Evolutionary conservation across 2,329 filamentous ascomycete genomes (phyloP).

Genomic region (Monilinia fructicola): DNA sequence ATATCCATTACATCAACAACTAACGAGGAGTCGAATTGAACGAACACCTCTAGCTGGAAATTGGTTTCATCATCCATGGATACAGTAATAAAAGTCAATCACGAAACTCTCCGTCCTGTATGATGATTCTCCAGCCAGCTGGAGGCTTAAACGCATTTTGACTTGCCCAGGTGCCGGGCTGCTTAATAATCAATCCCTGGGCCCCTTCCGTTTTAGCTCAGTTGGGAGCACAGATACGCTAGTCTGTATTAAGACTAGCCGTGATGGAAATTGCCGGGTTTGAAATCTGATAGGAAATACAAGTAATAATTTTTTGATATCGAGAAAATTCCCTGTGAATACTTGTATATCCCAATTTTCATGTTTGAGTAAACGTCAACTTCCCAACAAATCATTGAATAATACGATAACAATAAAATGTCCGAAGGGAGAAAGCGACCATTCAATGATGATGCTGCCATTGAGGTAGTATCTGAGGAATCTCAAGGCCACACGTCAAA

Average conservation of each 20-base stretch:
- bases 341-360: not conserved
- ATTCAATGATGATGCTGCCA: constrained; percentile 29
- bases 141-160: not conserved
- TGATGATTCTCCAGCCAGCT: not conserved
- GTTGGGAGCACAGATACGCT: not conserved
- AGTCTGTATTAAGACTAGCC: not conserved
- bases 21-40: too few relatives aligned
- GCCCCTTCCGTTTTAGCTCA: not conserved
- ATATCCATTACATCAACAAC: too few relatives aligned
- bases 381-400: constrained; percentile 8
- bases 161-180: too few relatives aligned
- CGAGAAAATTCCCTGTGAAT: constrained; percentile 13
- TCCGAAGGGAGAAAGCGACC: constrained; percentile 35
- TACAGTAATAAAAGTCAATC: too few relatives aligned
- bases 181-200: too few relatives aligned
- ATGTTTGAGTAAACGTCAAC: not conserved
- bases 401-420: constrained; percentile 27
- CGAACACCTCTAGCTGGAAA: too few relatives aligned
- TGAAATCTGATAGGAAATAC: constrained; percentile 15
- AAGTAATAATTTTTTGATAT: constrained; percentile 20
- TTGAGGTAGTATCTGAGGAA: constrained; percentile 26
- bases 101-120: too few relatives aligned
- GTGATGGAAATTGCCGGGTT: not conserved
- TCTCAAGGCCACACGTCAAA: constrained; percentile 46
- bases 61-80: too few relatives aligned